phyloP scores from a whole-genome alignment of 495 filamentous ascomycete genomes.

The Xylaria telfairii region DNA sequence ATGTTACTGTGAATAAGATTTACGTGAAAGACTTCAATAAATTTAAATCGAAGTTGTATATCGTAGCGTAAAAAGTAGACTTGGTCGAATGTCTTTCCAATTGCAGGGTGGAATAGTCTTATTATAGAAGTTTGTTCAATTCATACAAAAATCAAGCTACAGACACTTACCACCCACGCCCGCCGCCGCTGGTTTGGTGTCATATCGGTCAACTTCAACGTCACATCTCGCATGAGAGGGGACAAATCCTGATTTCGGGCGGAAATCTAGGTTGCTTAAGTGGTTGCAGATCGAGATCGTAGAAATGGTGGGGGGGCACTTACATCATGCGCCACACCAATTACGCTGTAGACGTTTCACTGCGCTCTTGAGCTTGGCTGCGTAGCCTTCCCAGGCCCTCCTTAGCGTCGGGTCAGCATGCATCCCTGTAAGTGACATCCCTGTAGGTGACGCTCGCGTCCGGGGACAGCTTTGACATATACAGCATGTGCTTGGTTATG shows the following conservation, averaged over 20 bases:
- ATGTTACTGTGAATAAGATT: not conserved
- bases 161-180: constrained; percentile 7
- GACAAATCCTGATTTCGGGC: constrained; percentile 22
- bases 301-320: constrained; percentile 6
- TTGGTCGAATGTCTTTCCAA: not conserved
- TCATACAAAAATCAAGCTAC: not conserved
- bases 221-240: constrained; percentile 12
- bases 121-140: constrained; percentile 2
- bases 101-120: not conserved
- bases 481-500: not conserved
- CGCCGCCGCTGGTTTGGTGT: not conserved
- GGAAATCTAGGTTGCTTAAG: constrained; percentile 12
- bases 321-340: constrained; percentile 25
- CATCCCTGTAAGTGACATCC: not conserved
- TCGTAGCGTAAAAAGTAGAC: not conserved
- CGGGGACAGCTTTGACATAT: not conserved
- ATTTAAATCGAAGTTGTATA: not conserved
- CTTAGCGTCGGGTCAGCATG: not conserved
- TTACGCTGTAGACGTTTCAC: not conserved
- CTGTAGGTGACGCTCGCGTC: constrained; percentile 3
- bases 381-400: not conserved
- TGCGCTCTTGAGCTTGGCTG: not conserved
- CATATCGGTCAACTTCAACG: constrained; percentile 20
- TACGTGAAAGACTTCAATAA: not conserved
- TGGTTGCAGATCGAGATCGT: constrained; percentile 21